Base-by-base conservation (phyloP, 139 green algal genomes). In the Coelastrella sp. region DNA sequence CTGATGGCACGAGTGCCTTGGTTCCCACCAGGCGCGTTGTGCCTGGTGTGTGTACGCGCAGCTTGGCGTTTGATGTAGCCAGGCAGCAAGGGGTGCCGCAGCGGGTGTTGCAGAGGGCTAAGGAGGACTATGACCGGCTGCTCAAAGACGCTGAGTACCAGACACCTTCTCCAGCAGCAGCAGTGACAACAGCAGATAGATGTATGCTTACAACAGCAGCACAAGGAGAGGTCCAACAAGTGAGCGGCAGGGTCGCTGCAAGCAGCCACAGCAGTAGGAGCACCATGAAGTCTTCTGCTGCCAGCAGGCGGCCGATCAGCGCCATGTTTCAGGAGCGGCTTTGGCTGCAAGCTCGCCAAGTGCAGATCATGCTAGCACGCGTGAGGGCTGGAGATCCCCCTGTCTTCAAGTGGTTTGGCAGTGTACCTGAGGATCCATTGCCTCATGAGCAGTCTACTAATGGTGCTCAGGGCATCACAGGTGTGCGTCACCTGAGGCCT, bases 21-120 rank as follows among this genome's bases (percentile, higher is more conserved):
- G 11, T 70, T 3, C 66, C 84, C 15, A 89, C 84, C 15, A 81
- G 84, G 84, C 66, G 68, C 0, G 25, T 90, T 22, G 10, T 61
- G 22, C 85, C 85, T 4, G 85, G 85, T 6, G 27, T 14, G 0
- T 84, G 85, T 72, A 76, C 20, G 8, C 8, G 68, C 22, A 78
- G n/a, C 22, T 61, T 90, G 85, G 85, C 85, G 6, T 85, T 84
- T 63, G 49, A 84, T 6, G 85, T 90, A 4, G 85, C 85, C 7
- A 11, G 11, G 8, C 8, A 74, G 8, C 57, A 75, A 6, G 85
- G 85, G 17, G 10, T 90, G 85, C 73, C 85, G 8, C 27, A 35
- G 6, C 6, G 6, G 12, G 73, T 90, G 22, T 15, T 90, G 73
- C 63, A 79, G 84, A 65, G 24, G 35, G 27, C 25, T 1, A 8